phyloP scores from a whole-genome alignment of 2,329 filamentous ascomycete genomes.

The Tolypocladium cylindrosporum region DNA sequence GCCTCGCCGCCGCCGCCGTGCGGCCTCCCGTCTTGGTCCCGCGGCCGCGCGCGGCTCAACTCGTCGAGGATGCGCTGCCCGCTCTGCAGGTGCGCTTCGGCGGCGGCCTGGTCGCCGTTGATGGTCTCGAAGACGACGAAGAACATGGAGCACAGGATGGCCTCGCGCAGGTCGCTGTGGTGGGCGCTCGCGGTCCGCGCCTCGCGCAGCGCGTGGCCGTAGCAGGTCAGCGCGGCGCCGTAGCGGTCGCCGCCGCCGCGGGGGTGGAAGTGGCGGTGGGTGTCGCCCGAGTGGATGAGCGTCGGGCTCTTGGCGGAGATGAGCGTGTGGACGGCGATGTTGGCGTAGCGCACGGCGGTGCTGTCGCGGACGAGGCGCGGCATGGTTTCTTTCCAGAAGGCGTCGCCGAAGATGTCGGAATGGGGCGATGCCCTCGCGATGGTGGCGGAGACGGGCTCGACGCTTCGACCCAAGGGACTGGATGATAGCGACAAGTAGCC shows the following conservation, averaged over 20 bases:
- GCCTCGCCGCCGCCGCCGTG: neutral
- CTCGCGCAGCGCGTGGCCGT: constrained; percentile 21
- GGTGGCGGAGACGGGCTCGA: neutral
- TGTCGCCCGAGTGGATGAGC: constrained; percentile 2
- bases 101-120: constrained; percentile 23
- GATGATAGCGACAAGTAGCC: neutral
- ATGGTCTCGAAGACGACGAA: constrained; percentile 27
- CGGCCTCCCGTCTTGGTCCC: neutral
- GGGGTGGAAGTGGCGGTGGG: neutral
- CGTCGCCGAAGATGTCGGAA: constrained; percentile 16
- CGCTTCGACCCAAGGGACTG: neutral
- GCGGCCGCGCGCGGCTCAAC: constrained; percentile 9
- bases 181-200: constrained; percentile 11
- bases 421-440: neutral
- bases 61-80: constrained; percentile 26
- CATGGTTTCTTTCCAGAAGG: constrained; percentile 24
- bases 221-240: constrained; percentile 20
- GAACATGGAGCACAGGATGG: constrained; percentile 24
- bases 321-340: constrained; percentile 25
- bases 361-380: constrained; percentile 22
- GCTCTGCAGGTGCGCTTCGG: constrained; percentile 23
- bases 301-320: constrained; percentile 15
- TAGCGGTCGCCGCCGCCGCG: constrained; percentile 12
- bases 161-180: constrained; percentile 12
- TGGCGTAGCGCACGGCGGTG: constrained; percentile 24